Base-by-base conservation (phyloP, 169 alveolate species). In the Amoebophrya sp. region DNA sequence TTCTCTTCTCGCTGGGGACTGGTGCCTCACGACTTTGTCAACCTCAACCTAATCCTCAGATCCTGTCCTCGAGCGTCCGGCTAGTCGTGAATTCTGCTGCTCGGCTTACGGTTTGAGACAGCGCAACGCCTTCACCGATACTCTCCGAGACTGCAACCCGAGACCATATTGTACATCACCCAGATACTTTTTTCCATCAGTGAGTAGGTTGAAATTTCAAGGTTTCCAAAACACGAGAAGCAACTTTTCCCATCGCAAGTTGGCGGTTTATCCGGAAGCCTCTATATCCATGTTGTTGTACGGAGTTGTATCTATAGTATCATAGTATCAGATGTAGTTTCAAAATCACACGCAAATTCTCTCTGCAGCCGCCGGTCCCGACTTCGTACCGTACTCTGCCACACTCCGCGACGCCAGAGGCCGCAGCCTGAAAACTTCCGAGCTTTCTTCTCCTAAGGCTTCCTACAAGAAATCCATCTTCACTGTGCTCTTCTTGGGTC, bases 331-430 rank as follows among this genome's bases (percentile, higher is more conserved):
- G 29, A 47, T 47, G 65, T 12, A 47, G 6, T 47, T 47, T 47
- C 65, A 47, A 12, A 6, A 47, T 12, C 65, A 12, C 65, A 65
- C 18, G n/a, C n/a, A 65, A 65, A 53, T 14, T 53, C 10, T 23
- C 76, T 53, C 83, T 12, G 2, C 83, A 65, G 83, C 83, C n/a
- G 83, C 83, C 83, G 83, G 83, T 65, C 83, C 83, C 39, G n/a
- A 6, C 26, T 65, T 65, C 83, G 83, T 12, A 6, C 3, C 0
- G 38, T 65, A 65, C n/a, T 10, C 83, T 6, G 83, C 33, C 33
- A 65, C 83, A 26, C 33, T 65, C 2, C 83, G 83, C 83, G 83
- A 65, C 83, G 83, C 83, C 12, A 29, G 83, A 0, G 83, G 83
- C 12, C 12, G 83, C 3, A 29, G 38, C 10, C 36, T 65, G 76